Percentiles rank a stretch among this genome's conserved stretches.
These are phyloP conservation scores for Phytophthora sp. DNA, from an alignment of 352 stramenopile species.

Conservation along the genomic window DNA sequence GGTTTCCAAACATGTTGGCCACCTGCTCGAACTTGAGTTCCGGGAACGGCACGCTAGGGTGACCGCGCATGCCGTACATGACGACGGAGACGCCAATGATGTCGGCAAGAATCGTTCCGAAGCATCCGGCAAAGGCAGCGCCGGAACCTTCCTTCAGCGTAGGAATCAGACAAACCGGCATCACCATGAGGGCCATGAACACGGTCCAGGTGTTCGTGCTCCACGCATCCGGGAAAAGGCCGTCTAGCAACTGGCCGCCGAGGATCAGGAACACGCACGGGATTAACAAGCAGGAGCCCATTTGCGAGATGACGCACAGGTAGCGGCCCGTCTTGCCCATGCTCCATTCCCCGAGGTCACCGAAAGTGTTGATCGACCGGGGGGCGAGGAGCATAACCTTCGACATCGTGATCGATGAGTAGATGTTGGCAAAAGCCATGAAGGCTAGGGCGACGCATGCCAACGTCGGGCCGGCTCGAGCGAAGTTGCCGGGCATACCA, in stretches of 20 bases:
- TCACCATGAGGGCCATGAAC: conserved; percentile 55
- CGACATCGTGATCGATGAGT: conserved; percentile 56
- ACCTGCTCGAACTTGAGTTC: conserved; percentile 63
- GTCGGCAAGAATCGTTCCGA: conserved; percentile 65
- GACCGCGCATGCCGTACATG: conserved; percentile 56
- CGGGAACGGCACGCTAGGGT: conserved; percentile 47
- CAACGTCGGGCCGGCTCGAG: conserved; percentile 50
- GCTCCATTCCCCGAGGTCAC: conserved; percentile 63
- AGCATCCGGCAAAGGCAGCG: conserved; percentile 55
- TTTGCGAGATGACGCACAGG: conserved; percentile 54
- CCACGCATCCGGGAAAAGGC: conserved; percentile 61
- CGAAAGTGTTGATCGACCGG: conserved; percentile 50
- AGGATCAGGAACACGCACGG: conserved; percentile 66
- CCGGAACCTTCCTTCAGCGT: conserved; percentile 66
- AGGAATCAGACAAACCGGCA: conserved; percentile 58
- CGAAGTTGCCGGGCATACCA: conserved; percentile 73
- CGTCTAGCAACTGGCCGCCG: conserved; percentile 50
- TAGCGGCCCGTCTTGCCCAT: conserved; percentile 56
- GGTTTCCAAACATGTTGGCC: conserved; percentile 62
- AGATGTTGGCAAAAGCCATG: conserved; percentile 72
- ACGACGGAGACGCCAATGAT: conserved; percentile 54
- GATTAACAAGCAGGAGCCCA: conserved; percentile 56
- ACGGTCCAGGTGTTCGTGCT: conserved; percentile 61
- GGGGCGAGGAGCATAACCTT: conserved; percentile 65
- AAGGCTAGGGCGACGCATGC: conserved; percentile 55